Evolutionary conservation across 176 grass and related monocot species (phyloP).

Genomic region (Phoenix dactylifera): DNA sequence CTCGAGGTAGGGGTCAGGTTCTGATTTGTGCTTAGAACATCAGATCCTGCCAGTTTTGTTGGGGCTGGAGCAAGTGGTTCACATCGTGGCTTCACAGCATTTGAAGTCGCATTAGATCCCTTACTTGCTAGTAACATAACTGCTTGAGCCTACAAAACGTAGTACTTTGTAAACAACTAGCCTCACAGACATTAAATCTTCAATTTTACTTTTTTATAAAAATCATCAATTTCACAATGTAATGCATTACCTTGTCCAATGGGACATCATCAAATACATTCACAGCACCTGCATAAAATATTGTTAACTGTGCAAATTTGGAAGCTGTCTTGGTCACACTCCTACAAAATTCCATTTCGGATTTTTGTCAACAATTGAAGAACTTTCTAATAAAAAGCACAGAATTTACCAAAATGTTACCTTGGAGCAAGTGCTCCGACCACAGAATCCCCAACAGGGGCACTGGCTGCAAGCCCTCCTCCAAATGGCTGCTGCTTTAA

Average conservation of each 20-base stretch:
- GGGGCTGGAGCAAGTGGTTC: constrained; percentile 23
- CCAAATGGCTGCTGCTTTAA: constrained; percentile 37
- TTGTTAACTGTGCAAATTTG: constrained; percentile 47
- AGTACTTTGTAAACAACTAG: neutral
- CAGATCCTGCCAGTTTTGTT: constrained; percentile 30
- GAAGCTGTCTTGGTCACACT: constrained; percentile 28
- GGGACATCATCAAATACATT: constrained; percentile 76
- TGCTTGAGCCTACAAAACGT: constrained; percentile 50
- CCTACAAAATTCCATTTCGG: constrained; percentile 25
- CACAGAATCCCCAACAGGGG: constrained; percentile 7
- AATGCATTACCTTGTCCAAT: constrained; percentile 49
- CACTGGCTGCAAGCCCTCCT: constrained; percentile 21
- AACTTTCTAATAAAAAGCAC: too few relatives aligned
- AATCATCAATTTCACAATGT: too few relatives aligned
- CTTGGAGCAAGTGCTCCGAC: constrained; percentile 39
- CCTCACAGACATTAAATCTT: neutral
- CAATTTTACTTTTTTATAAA: neutral
- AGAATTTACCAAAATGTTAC: constrained; percentile 18
- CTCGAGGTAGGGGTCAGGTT: constrained; percentile 22
- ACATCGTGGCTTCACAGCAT: constrained; percentile 15
- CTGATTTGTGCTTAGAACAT: constrained; percentile 27
- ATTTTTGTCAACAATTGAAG: too few relatives aligned
- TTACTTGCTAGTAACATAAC: constrained; percentile 75
- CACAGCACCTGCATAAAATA: constrained; percentile 78
- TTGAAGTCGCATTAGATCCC: constrained; percentile 34